A percentile compares a stretch with the other conserved stretches of the same genome.
Conservation (phyloP, 164 flowering plant species). For the Saururus chinensis region DNA sequence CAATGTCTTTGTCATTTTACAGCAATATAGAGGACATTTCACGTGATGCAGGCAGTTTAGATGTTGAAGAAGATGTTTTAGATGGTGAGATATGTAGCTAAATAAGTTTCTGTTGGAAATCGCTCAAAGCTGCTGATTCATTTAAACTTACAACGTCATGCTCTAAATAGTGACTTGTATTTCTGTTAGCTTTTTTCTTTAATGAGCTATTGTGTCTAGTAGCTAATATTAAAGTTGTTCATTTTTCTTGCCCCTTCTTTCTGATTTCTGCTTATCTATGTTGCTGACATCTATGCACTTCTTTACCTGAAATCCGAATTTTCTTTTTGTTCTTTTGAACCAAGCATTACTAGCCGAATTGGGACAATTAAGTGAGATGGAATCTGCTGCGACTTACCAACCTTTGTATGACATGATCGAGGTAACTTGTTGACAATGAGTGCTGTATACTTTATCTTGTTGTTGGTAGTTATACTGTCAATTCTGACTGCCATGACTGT, state of each 20-base stretch:
- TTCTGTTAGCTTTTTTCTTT: no score
- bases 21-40: constrained; percentile 96
- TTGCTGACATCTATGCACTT: not conserved
- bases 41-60: constrained; percentile 88
- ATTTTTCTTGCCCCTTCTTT: no score
- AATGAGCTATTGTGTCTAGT: no score
- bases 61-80: constrained; percentile 70
- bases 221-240: no score
- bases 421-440: constrained; percentile 24
- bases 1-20: constrained; percentile 7
- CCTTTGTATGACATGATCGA: constrained; percentile 71
- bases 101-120: not conserved
- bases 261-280: no score
- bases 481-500: constrained; percentile 4
- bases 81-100: constrained; percentile 34
- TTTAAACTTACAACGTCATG: no score
- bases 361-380: constrained; percentile 41
- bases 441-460: not conserved
- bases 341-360: constrained; percentile 73
- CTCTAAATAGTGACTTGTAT: no score
- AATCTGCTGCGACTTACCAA: constrained; percentile 38
- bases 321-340: not conserved
- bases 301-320: not conserved
- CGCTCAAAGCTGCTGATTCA: not conserved
- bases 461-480: constrained; percentile 1